Percentiles rank a stretch among this genome's conserved stretches.
Conservation (phyloP, 441 rosid species). For the Erodium moschatum region DNA sequence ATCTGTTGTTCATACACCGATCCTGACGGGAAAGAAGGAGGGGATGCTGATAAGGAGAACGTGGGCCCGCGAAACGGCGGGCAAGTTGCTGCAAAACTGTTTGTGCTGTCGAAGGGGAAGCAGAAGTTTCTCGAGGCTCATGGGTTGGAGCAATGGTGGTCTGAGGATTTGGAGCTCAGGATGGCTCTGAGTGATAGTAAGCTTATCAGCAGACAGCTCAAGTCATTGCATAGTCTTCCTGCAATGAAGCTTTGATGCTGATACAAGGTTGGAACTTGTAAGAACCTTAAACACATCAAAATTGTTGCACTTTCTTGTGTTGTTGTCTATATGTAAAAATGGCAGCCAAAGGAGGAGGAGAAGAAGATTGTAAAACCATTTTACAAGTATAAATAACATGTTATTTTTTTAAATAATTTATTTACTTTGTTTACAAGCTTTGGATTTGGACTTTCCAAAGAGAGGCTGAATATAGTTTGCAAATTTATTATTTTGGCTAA, state of each 20-base stretch:
- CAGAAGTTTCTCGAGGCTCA: slow-evolving; percentile 88
- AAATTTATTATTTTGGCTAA: too few relatives aligned
- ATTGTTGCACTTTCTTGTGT: too few relatives aligned
- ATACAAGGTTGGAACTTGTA: too few relatives aligned
- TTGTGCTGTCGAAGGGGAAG: slow-evolving; percentile 75
- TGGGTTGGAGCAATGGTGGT: slow-evolving; percentile 97
- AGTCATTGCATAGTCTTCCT: slow-evolving; percentile 53
- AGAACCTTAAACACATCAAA: not conserved
- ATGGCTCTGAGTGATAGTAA: slow-evolving; percentile 59
- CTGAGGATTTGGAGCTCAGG: slow-evolving; percentile 60
- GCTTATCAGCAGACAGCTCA: slow-evolving; percentile 77
- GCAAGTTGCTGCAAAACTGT: slow-evolving; percentile 65
- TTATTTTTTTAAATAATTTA: too few relatives aligned
- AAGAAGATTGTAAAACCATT: too few relatives aligned
- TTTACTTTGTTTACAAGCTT: too few relatives aligned
- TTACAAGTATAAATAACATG: too few relatives aligned
- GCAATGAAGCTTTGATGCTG: slow-evolving; percentile 17
- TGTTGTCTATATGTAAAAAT: too few relatives aligned
- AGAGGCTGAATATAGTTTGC: too few relatives aligned
- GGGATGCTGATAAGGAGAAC: slow-evolving; percentile 45
- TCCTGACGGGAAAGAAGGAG: slow-evolving; percentile 33
- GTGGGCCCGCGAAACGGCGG: slow-evolving; percentile 20
- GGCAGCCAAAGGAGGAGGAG: too few relatives aligned
- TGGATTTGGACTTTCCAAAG: too few relatives aligned
- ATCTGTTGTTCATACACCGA: slow-evolving; percentile 74